Base-by-base conservation (phyloP, 352 stramenopile genomes). In the Thraustochytrium striatum region DNA sequence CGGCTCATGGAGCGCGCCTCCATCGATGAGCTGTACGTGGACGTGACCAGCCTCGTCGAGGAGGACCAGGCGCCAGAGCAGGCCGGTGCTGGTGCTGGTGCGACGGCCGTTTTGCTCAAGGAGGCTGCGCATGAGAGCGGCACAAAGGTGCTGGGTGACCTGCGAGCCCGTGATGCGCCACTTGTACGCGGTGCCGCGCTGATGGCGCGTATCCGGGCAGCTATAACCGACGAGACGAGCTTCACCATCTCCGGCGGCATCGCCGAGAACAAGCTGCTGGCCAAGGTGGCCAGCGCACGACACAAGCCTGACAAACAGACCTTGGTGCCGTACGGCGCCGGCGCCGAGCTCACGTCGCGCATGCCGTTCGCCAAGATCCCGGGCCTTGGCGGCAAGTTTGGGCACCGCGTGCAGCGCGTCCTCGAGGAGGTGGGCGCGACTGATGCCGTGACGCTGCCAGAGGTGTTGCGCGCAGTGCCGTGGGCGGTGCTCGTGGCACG, bases 251-350 rank as follows among this genome's bases (percentile, higher is more conserved):
- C 83, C 25, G 83, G 33, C 50, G 84, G 84, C 30, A 83, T 87
- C 57, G 84, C 84, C 43, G 72, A 80, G 25, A 87, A 87, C 81
- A 87, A 87, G 69, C 68, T 86, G n/a, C 81, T 87, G 28, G 84
- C 84, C 13, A 87, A 87, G 78, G 72, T 87, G 52, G 84, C 73
- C n/a, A 83, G 69, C 43, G 83, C 68, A 43, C 79, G 85, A 72
- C 79, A 87, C 70, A 87, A 87, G 78, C 84, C 84, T 30, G 85
- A 87, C 50, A 79, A 86, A 33, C 84, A 87, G 72, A 87, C 84
- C 19, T 55, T 87, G 19, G 72, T 85, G 7, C 61, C 75, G 28
- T 39, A 25, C 16, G 38, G 9, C n/a, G 72, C 50, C 38, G 58
- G 38, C 3, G 36, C 35, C 7, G 35, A 36, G 25, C 53, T 82